These are phyloP conservation scores for Ilex asprella DNA, from an alignment of 257 asterid species.

Conservation along the genomic window DNA sequence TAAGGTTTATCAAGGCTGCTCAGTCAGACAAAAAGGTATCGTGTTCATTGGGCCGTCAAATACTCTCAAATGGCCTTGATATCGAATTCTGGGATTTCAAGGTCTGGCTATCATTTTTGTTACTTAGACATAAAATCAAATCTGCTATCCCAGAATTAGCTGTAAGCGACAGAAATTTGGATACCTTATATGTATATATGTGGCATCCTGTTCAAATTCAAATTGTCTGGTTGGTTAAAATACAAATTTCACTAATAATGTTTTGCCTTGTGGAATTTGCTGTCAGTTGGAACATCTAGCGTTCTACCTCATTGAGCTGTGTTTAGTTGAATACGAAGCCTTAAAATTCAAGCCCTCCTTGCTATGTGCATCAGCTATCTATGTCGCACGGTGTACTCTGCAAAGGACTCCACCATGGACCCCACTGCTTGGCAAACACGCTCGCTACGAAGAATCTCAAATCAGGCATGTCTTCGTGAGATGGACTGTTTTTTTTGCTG, in stretches of 20 bases:
- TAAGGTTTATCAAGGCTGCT: conserved; percentile 87
- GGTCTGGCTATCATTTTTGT: no score
- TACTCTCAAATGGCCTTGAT: no score
- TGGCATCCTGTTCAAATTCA: no score
- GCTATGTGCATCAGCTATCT: conserved; percentile 89
- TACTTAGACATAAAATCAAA: no score
- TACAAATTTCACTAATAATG: no score
- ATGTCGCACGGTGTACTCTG: conserved; percentile 78
- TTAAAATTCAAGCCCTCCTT: conserved; percentile 83
- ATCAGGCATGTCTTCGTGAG: conserved; percentile 44
- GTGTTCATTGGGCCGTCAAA: neutral
- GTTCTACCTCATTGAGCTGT: conserved; percentile 83
- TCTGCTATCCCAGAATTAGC: no score
- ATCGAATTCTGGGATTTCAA: no score
- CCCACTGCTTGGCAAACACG: conserved; percentile 55
- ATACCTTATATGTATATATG: no score
- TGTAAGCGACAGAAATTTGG: no score
- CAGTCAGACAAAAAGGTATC: conserved; percentile 57
- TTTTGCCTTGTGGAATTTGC: neutral
- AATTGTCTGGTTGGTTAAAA: no score
- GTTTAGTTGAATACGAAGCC: conserved; percentile 83
- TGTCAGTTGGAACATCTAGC: conserved; percentile 79
- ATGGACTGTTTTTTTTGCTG: neutral
- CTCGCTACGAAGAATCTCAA: conserved; percentile 60
- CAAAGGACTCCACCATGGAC: conserved; percentile 69